Evolutionary conservation across 805 yeast species (phyloP), one percentile per base, ranked within the genome.

Genomic region (Myxozyma melibiosi): DNA sequence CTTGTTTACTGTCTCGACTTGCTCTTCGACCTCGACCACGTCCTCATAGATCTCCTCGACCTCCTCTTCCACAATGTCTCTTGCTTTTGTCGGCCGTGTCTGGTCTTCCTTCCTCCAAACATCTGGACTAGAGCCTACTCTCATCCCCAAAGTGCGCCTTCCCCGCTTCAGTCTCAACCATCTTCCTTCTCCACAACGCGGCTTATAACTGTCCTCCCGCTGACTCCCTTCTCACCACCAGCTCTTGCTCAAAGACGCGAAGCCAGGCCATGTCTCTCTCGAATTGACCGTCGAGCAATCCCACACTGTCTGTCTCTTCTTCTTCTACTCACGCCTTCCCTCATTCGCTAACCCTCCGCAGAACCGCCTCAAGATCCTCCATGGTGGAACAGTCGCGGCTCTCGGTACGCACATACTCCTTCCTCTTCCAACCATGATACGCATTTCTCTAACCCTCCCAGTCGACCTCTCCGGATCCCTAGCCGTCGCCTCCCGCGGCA

Each of bases 381-480:
- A 75, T 47, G 79, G 79, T 18, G 79, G 78, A 0, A 71, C 75
- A 3, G 63, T 76, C 27, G 74, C 78, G 14, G 66, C 66, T 66
- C 30, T 65, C 8, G 67, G 67, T 61, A 34, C 2, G 54, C 25
- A 13, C 20, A 3, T 27, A 7, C 40, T 18, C 16, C 5, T 11
- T 25, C 39, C 45, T n/a, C 7, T 25, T 5, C 44, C 18, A 9
- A 2, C 13, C 16, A n/a, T 45, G 13, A 14, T 18, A 42, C 18
- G 41, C 54, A 24, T 6, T 11, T 8, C 4, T 13, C 27, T 25
- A 27, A 9, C 27, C 24, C 30, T 22, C 14, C 16, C 27, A 22
- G 77, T 75, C 3, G 79, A 76, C 52, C 67, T 76, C 3, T 79
- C 78, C 6, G 79, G 79, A 13, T 76, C 80, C 9, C 64, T 76